Evolutionary conservation across 164 flowering plant genomes (phyloP).

Genomic region (Euptelea pleiosperma): DNA sequence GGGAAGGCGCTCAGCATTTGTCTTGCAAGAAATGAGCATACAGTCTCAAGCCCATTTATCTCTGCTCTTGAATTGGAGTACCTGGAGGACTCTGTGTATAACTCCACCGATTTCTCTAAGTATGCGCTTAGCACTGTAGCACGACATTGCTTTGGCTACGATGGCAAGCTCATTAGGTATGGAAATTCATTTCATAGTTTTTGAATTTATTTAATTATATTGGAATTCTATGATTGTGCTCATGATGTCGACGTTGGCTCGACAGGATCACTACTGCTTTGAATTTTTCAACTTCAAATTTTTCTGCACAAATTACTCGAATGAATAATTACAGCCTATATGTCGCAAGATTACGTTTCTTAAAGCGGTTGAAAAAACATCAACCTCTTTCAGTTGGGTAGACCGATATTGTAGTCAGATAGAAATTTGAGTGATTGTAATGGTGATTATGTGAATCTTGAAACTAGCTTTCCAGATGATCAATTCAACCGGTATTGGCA

Average conservation of each 20-base stretch:
- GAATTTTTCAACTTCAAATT: too few relatives aligned
- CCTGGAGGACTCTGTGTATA: conserved; percentile 59
- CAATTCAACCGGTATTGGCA: conserved; percentile 79
- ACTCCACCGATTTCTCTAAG: conserved; percentile 55
- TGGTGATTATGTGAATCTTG: conserved; percentile 12
- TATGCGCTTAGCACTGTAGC: conserved; percentile 59
- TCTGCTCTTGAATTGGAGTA: conserved; percentile 55
- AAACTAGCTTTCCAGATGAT: conserved; percentile 90
- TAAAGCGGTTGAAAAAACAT: too few relatives aligned
- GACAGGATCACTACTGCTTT: too few relatives aligned
- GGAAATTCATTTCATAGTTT: conserved; percentile 1
- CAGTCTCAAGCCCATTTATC: conserved; percentile 71
- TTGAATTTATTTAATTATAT: too few relatives aligned
- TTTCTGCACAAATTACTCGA: too few relatives aligned
- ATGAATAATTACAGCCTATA: too few relatives aligned
- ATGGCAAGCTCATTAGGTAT: conserved; percentile 48
- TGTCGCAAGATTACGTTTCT: too few relatives aligned
- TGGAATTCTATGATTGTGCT: too few relatives aligned
- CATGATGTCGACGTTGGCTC: too few relatives aligned
- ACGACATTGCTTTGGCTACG: conserved; percentile 54
- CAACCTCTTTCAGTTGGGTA: too few relatives aligned
- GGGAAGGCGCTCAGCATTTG: conserved; percentile 63
- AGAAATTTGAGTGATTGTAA: conserved; percentile 3
- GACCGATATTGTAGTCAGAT: too few relatives aligned
- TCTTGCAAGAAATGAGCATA: conserved; percentile 60